phyloP scores from a whole-genome alignment of 371 early-diverging fungal genomes.

The Mortierella sp. region DNA sequence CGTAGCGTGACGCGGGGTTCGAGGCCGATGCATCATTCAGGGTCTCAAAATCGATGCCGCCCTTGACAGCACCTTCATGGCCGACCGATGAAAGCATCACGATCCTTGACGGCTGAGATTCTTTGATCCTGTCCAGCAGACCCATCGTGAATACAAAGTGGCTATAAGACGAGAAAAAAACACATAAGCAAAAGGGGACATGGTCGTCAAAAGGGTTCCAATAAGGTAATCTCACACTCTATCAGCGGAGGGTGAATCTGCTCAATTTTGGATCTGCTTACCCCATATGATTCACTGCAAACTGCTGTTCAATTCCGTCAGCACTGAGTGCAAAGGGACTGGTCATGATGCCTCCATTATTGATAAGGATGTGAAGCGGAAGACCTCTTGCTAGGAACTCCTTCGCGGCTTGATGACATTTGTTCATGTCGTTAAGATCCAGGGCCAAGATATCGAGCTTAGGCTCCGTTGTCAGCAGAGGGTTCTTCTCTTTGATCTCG shows the following conservation, averaged over 20 bases:
- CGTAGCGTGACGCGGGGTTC: conserved; percentile 39
- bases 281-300: conserved; percentile 54
- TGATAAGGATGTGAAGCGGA: conserved; percentile 73
- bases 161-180: conserved; percentile 64
- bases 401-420: conserved; percentile 65
- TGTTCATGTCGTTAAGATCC: conserved; percentile 67
- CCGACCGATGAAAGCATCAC: conserved; percentile 42
- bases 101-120: conserved; percentile 64
- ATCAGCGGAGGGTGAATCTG: neutral
- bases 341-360: conserved; percentile 81
- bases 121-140: conserved; percentile 71
- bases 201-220: no score
- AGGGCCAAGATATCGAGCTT: conserved; percentile 65
- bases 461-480: conserved; percentile 10
- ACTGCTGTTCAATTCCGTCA: conserved; percentile 77
- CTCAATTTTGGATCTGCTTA: neutral
- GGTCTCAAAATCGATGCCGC: conserved; percentile 53
- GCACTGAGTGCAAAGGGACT: conserved; percentile 69
- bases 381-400: conserved; percentile 58
- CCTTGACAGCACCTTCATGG: conserved; percentile 40
- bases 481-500: conserved; percentile 42
- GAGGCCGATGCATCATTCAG: conserved; percentile 35
- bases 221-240: no score
- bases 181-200: neutral
- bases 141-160: conserved; percentile 76